Evolutionary conservation across 495 filamentous ascomycete species (phyloP).

Genomic region (Aspergillus olivimuriae): DNA sequence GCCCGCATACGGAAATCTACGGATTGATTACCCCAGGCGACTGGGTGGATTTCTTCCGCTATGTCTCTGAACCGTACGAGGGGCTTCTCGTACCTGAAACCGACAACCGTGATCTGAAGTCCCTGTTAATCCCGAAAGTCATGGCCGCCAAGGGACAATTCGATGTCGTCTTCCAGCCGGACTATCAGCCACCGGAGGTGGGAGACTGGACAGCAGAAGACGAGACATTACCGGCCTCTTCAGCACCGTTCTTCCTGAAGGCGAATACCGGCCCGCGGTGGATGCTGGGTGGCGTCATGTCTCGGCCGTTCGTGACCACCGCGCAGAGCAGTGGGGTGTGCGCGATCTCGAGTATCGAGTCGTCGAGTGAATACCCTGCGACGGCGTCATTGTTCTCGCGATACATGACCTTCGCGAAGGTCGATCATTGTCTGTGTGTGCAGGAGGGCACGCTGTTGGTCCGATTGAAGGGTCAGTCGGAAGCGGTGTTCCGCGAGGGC

Average conservation of each 20-base stretch:
- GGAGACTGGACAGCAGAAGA: constrained; percentile 37
- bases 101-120: constrained; percentile 36
- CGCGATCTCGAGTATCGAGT: constrained; percentile 42
- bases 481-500: constrained; percentile 26
- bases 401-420: constrained; percentile 29
- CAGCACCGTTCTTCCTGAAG: constrained; percentile 34
- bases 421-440: constrained; percentile 36
- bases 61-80: constrained; percentile 42
- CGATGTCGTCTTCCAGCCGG: constrained; percentile 40
- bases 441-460: constrained; percentile 35
- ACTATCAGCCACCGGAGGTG: constrained; percentile 33
- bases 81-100: constrained; percentile 43
- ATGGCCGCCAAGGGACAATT: constrained; percentile 45
- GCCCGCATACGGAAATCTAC: constrained; percentile 37
- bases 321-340: constrained; percentile 37
- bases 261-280: constrained; percentile 37
- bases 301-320: constrained; percentile 38
- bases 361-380: constrained; percentile 20
- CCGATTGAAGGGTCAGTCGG: constrained; percentile 22
- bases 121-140: constrained; percentile 41
- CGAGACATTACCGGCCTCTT: constrained; percentile 27
- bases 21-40: constrained; percentile 45
- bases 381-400: constrained; percentile 23
- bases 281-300: constrained; percentile 39
- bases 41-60: constrained; percentile 48